These are phyloP conservation scores for Trichoderma pleuroti DNA, from an alignment of 2,329 filamentous ascomycete genomes.

Conservation along the genomic window DNA sequence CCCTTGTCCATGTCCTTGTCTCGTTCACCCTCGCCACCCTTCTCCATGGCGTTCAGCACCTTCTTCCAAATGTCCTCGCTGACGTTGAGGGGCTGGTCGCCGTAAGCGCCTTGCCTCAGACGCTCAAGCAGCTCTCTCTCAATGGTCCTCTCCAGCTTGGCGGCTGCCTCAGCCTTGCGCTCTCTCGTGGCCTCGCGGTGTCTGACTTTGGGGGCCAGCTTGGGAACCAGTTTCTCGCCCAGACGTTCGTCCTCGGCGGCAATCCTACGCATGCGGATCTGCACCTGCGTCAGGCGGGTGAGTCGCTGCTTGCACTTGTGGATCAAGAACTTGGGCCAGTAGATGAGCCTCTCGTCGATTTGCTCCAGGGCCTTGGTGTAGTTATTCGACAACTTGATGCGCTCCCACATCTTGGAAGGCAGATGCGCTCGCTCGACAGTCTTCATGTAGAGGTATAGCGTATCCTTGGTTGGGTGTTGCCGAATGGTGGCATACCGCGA, in stretches of 20 bases:
- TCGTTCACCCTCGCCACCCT: slow-evolving; percentile 74
- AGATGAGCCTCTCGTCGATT: slow-evolving; percentile 80
- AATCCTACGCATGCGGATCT: slow-evolving; percentile 73
- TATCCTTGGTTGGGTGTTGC: slow-evolving; percentile 73
- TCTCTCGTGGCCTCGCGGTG: slow-evolving; percentile 72
- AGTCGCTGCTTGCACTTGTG: slow-evolving; percentile 97
- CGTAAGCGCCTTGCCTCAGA: slow-evolving; percentile 87
- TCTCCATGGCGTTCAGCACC: slow-evolving; percentile 86
- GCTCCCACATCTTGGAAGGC: slow-evolving; percentile 91
- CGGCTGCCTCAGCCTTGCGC: slow-evolving; percentile 73
- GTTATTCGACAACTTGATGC: slow-evolving; percentile 83
- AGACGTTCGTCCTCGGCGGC: slow-evolving; percentile 86
- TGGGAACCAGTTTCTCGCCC: slow-evolving; percentile 83
- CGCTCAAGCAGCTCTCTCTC: slow-evolving; percentile 92
- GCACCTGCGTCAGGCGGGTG: slow-evolving; percentile 87
- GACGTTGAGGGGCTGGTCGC: slow-evolving; percentile 90
- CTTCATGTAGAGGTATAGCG: slow-evolving; percentile 95
- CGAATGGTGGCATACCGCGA: slow-evolving; percentile 90
- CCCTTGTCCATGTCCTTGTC: slow-evolving; percentile 90
- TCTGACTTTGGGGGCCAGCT: slow-evolving; percentile 84
- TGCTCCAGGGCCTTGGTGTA: slow-evolving; percentile 86
- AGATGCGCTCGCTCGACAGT: slow-evolving; percentile 84
- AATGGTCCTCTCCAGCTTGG: slow-evolving; percentile 93
- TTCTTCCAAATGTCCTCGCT: slow-evolving; percentile 97
- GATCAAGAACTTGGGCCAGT: slow-evolving; percentile 90